A percentile compares a stretch with the other conserved stretches of the same genome.
Evolutionary conservation across 805 yeast genomes (phyloP).

Genomic region (Candida maesae): DNA sequence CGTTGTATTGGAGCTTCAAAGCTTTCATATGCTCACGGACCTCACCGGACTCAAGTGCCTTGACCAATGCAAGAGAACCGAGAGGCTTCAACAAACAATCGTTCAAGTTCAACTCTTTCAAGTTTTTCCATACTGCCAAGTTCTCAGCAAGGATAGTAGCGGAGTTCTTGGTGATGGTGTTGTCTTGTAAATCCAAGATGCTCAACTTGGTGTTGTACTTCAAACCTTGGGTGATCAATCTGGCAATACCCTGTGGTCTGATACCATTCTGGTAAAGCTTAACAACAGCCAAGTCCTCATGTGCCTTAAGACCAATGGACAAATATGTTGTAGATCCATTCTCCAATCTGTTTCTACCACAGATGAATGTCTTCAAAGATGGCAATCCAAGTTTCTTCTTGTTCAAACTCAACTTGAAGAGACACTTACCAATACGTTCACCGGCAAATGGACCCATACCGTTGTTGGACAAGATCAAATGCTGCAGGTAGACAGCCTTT

Average conservation of each 20-base stretch:
- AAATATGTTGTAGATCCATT: slow-evolving; percentile 87
- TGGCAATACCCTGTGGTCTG: slow-evolving; percentile 86
- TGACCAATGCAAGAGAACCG: slow-evolving; percentile 61
- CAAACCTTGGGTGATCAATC: slow-evolving; percentile 70
- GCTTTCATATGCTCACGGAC: slow-evolving; percentile 42
- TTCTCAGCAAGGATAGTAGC: slow-evolving; percentile 60
- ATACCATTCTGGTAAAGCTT: slow-evolving; percentile 95
- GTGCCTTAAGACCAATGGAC: slow-evolving; percentile 80
- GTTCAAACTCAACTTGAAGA: slow-evolving; percentile 63
- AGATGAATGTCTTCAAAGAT: slow-evolving; percentile 77
- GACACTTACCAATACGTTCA: slow-evolving; percentile 84
- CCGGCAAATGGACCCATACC: slow-evolving; percentile 99
- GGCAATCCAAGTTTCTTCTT: slow-evolving; percentile 47
- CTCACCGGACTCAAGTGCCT: slow-evolving; percentile 42
- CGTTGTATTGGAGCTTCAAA: slow-evolving; percentile 84
- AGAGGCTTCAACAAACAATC: slow-evolving; percentile 81
- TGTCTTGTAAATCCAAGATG: slow-evolving; percentile 86
- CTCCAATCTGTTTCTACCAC: slow-evolving; percentile 97
- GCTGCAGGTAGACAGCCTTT: slow-evolving; percentile 75
- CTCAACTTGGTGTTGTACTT: slow-evolving; percentile 54
- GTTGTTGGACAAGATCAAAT: slow-evolving; percentile 85
- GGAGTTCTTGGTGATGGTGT: slow-evolving; percentile 78
- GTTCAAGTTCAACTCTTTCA: slow-evolving; percentile 78
- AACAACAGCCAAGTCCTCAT: slow-evolving; percentile 65
- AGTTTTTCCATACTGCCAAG: slow-evolving; percentile 57